Evolutionary conservation across 1,284 basidiomycete species (phyloP).

Genomic region (Neonothopanus nambi): DNA sequence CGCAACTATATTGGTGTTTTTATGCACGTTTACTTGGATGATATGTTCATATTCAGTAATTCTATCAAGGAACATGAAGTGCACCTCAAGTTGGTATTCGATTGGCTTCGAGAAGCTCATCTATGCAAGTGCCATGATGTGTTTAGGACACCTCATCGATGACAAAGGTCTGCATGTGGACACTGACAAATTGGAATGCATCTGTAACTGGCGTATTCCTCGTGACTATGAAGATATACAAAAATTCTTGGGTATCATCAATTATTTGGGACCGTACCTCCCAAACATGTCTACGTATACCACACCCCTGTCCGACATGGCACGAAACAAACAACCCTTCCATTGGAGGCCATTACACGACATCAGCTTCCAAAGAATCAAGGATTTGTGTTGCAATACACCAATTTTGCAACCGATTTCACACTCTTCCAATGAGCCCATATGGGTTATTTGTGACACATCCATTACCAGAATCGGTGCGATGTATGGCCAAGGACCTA

Average conservation of each 20-base stretch:
- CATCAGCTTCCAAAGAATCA: slow-evolving; percentile 12
- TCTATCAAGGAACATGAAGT: slow-evolving; percentile 21
- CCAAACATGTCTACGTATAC: slow-evolving; percentile 36
- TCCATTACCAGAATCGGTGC: slow-evolving; percentile 37
- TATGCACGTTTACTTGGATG: not conserved
- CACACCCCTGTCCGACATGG: slow-evolving; percentile 16
- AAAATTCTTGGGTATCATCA: slow-evolving; percentile 38
- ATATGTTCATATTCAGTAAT: slow-evolving; percentile 15
- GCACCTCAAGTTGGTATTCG: slow-evolving; percentile 19
- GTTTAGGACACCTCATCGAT: slow-evolving; percentile 25
- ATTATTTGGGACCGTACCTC: slow-evolving; percentile 40
- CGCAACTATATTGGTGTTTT: slow-evolving; percentile 12
- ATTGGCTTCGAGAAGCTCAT: slow-evolving; percentile 12
- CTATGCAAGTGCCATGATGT: slow-evolving; percentile 19
- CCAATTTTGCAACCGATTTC: slow-evolving; percentile 13
- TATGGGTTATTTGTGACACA: slow-evolving; percentile 44
- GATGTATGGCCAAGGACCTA: slow-evolving; percentile 37
- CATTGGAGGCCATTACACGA: slow-evolving; percentile 16
- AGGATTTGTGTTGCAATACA: slow-evolving; percentile 12
- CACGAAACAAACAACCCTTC: slow-evolving; percentile 16
- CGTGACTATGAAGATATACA: slow-evolving; percentile 36
- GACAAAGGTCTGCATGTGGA: slow-evolving; percentile 22
- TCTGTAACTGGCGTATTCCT: slow-evolving; percentile 33
- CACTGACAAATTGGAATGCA: slow-evolving; percentile 22
- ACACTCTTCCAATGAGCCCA: slow-evolving; percentile 25